A percentile compares a stretch with the other conserved stretches of the same genome.
Evolutionary conservation across 2,329 filamentous ascomycete species (phyloP).

Genomic region (Ceratocystiopsis minuta): DNA sequence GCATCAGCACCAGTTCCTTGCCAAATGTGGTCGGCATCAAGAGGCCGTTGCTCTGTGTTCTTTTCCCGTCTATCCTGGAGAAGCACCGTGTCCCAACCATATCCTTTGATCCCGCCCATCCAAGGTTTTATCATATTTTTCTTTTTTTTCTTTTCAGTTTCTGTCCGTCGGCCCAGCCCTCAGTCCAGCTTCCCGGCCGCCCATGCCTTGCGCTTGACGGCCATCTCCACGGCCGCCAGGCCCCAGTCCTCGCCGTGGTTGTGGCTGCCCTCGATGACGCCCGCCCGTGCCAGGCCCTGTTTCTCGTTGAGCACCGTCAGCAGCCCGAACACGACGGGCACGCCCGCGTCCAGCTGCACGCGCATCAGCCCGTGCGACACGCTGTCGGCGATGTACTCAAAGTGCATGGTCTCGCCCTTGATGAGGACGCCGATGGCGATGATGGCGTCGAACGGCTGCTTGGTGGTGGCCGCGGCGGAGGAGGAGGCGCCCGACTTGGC

Average conservation of each 20-base stretch:
- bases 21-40: too few species aligned
- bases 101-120: too few species aligned
- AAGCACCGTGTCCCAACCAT: too few species aligned
- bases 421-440: slow-evolving; percentile 93
- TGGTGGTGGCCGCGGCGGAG: slow-evolving; percentile 19
- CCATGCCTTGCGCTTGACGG: slow-evolving; percentile 74
- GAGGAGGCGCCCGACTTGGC: slow-evolving; percentile 28
- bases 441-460: slow-evolving; percentile 71
- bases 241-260: slow-evolving; percentile 98
- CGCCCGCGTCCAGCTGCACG: slow-evolving; percentile 71
- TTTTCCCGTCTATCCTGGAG: too few species aligned
- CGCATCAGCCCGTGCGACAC: slow-evolving; percentile 88
- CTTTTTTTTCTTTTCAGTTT: too few species aligned
- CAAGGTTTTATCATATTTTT: too few species aligned
- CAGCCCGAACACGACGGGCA: slow-evolving; percentile 83
- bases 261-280: slow-evolving; percentile 49
- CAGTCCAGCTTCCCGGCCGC: slow-evolving; percentile 42
- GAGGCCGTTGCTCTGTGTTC: too few species aligned
- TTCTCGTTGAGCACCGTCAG: slow-evolving; percentile 78
- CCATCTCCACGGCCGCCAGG: slow-evolving; percentile 81
- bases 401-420: slow-evolving; percentile 98
- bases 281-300: slow-evolving; percentile 72
- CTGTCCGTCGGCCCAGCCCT: neutral
- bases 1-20: too few species aligned
- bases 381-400: slow-evolving; percentile 91